Evolutionary conservation across 768 basidiomycete species (phyloP).

Genomic region (Daedaleopsis sinensis): DNA sequence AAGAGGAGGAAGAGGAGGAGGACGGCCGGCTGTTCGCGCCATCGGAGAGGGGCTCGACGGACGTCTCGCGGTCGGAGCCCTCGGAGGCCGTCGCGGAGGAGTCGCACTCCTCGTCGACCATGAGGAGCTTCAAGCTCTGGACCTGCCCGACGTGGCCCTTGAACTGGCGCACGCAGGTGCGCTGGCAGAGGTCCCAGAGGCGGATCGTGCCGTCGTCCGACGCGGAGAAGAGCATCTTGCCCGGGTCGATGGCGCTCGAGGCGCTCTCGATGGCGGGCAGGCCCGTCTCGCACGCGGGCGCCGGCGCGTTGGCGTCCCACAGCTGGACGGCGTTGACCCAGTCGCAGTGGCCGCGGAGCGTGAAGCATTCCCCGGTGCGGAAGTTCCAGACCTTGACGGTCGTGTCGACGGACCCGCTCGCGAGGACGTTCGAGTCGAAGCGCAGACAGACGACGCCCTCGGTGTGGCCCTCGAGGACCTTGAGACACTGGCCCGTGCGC

Average conservation of each 20-base stretch:
- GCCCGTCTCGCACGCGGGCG: constrained; percentile 21
- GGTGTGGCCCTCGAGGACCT: constrained; percentile 87
- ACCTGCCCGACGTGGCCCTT: constrained; percentile 93
- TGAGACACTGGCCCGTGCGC: constrained; percentile 85
- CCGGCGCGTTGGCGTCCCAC: constrained; percentile 69
- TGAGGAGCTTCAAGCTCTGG: constrained; percentile 83
- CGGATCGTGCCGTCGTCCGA: constrained; percentile 94
- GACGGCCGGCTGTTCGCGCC: no score
- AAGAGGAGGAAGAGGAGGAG: no score
- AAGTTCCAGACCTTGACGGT: constrained; percentile 97
- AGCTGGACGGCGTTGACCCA: constrained; percentile 96
- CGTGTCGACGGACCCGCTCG: constrained; percentile 91
- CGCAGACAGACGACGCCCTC: constrained; percentile 90
- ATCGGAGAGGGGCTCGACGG: not conserved
- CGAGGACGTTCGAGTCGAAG: constrained; percentile 90
- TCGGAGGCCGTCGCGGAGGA: constrained; percentile 29
- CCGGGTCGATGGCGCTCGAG: constrained; percentile 54
- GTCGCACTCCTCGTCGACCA: constrained; percentile 56
- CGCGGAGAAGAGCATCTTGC: constrained; percentile 97
- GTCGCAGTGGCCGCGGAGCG: constrained; percentile 88
- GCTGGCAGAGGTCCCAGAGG: constrained; percentile 87
- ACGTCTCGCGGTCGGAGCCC: constrained; percentile 14
- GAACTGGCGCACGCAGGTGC: constrained; percentile 83
- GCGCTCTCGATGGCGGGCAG: constrained; percentile 5
- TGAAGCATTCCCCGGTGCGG: constrained; percentile 88